Evolutionary conservation across 768 basidiomycete species (phyloP), one percentile per base, ranked within the genome.

Genomic region (Psilocybe tampanensis): DNA sequence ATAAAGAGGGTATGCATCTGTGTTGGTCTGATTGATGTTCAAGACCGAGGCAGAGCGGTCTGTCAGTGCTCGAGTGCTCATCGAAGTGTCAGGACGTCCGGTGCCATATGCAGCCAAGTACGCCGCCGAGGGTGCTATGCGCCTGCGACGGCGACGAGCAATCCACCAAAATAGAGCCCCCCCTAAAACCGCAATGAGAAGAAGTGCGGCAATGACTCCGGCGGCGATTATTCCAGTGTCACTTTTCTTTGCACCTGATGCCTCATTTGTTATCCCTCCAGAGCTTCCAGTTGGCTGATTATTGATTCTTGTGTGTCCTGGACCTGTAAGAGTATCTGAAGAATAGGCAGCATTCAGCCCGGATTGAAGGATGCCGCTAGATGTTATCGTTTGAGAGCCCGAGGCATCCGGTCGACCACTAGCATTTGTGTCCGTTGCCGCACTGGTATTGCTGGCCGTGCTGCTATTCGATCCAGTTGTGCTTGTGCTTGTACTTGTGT

Each of bases 151-250:
- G 12, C 60, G 52, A 23, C 63, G 54, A 18, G 48, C 47, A 6
- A 52, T 18, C 56, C 55, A 56, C 60, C 65, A 62, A 15, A 60
- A 53, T 9, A 65, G n/a, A 17, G 64, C 48, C 8, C 57, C 73
- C 9, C 50, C 68, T 12, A 75, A 22, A 23, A 73, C 66, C 2
- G 60, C 70, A 13, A 78, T 53, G 8, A 70, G 66, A 2, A 77
- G 58, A 3, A 82, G 44, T 9, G 70, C 80, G 4, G 72, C 80
- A 19, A 80, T 68, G n/a, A 73, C 72, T 17, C 80, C 81, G 29
- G 82, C 84, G 9, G 75, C 75, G 23, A 85, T 79, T 21, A 77
- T 74, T 2, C 78, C 81, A 0, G 71, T 70, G 53, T 75, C 68
- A 15, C 49, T 54, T 17, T 33, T 47, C 42, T 51, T 55, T 44